These are phyloP conservation scores for Ilex aquifolium DNA, from an alignment of 257 asterid species.

Conservation along the genomic window DNA sequence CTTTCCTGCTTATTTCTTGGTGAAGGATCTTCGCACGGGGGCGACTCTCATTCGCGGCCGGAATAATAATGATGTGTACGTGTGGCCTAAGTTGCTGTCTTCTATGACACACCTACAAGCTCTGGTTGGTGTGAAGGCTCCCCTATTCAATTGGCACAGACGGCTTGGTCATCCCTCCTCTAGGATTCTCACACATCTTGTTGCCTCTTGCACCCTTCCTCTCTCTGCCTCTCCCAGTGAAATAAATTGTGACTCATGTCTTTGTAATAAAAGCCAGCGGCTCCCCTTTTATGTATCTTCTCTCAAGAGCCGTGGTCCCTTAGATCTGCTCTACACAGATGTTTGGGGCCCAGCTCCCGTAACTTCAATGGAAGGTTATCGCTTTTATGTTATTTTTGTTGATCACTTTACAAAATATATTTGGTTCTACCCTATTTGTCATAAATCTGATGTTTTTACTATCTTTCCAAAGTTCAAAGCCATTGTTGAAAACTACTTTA, in stretches of 20 bases:
- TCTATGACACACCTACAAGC: neutral
- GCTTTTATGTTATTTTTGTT: no score
- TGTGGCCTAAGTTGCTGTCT: neutral
- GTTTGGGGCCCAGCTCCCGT: no score
- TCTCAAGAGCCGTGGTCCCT: neutral
- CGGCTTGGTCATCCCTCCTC: neutral
- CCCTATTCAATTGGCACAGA: neutral
- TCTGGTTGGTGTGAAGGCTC: neutral
- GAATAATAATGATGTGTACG: no score
- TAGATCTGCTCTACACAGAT: neutral
- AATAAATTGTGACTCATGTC: neutral
- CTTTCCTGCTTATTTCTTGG: no score
- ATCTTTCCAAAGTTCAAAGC: neutral
- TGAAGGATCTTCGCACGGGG: no score
- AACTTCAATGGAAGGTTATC: no score
- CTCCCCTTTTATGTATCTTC: neutral
- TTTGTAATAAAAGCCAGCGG: neutral
- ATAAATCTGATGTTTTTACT: neutral
- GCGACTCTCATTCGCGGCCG: no score
- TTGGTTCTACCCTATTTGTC: neutral
- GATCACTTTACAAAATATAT: no score
- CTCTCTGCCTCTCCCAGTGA: no score
- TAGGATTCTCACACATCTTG: neutral
- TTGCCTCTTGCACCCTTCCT: no score
- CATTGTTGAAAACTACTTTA: neutral